These are phyloP conservation scores for Porogramme epimiltina DNA, from an alignment of 1,284 basidiomycete species.

Conservation along the genomic window DNA sequence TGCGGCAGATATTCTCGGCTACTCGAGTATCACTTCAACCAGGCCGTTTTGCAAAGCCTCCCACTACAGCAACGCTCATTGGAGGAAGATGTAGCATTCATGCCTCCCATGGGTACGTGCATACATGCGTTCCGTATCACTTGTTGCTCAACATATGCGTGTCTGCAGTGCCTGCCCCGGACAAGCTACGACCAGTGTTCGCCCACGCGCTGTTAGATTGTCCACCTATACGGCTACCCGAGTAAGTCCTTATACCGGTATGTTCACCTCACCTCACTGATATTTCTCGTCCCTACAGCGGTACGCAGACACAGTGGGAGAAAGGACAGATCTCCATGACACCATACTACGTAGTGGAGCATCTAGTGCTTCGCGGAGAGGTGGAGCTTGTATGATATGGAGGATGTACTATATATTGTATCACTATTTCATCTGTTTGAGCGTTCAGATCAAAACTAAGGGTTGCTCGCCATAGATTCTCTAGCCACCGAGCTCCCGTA, in stretches of 20 bases:
- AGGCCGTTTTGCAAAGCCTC: slow-evolving; percentile 77
- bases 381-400: slow-evolving; percentile 63
- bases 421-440: too few relatives aligned
- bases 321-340: slow-evolving; percentile 73
- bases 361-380: slow-evolving; percentile 66
- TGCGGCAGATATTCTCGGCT: slow-evolving; percentile 77
- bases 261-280: too few relatives aligned
- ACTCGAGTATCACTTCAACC: slow-evolving; percentile 71
- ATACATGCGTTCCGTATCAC: neutral
- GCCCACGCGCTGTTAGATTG: slow-evolving; percentile 75
- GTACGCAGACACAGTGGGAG: slow-evolving; percentile 60
- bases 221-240: slow-evolving; percentile 68
- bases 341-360: slow-evolving; percentile 71
- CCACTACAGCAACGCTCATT: slow-evolving; percentile 74
- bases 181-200: slow-evolving; percentile 75
- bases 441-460: too few relatives aligned
- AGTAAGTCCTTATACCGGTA: slow-evolving; percentile 69
- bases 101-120: slow-evolving; percentile 77
- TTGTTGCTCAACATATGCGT: neutral
- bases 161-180: slow-evolving; percentile 70
- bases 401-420: too few relatives aligned
- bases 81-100: slow-evolving; percentile 71
- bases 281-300: slow-evolving; percentile 50
- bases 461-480: too few relatives aligned
- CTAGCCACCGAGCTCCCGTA: too few relatives aligned